Base-by-base conservation (phyloP, 2,329 filamentous ascomycete species). In the Trichoderma cornu-damae region DNA sequence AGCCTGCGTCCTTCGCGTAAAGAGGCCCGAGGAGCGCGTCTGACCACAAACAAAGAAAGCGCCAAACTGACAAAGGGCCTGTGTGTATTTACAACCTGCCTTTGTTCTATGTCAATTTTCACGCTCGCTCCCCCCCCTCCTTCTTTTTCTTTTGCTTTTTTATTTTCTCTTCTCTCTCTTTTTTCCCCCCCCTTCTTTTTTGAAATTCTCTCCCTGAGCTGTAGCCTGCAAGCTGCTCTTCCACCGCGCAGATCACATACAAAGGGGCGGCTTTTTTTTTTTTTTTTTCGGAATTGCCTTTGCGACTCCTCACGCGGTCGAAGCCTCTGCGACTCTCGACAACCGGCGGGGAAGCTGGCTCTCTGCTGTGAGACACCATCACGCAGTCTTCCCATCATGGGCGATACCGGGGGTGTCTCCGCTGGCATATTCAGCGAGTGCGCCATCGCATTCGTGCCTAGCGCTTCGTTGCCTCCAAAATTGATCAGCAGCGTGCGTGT, bases 381-480 rank as follows among this genome's bases (percentile, higher is more conserved):
- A n/a, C 28, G 5, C 28, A 30, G 28, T 20, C 11, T 34, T 24
- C 18, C 22, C 34, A 61, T 59, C 49, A 76, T 72, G 70, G 64
- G 59, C 37, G 67, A 69, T 55, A 56, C 61, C 43, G 64, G 64
- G n/a, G 58, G 42, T 12, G 34, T 14, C 22, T 40, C 32, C n/a
- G 26, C 64, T 32, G 61, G 66, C 55, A 61, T 76, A 57, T 78
- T 79, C 62, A 60, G 67, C 60, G 71, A 76, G 59, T 78, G 76
- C 68, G 62, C 66, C 7, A 68, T 79, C 61, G 75, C 75, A 34
- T 79, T 79, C 62, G 75, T 79, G 35, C 70, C 75, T 1, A 77
- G 75, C 64, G 69, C 65, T 35, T 61, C 65, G 14, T 67, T 79
- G 16, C 66, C 74, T 8, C 69, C 72, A 1, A 76, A 71, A 49